Base-by-base conservation (phyloP, 2,329 filamentous ascomycete genomes). In the Ceratocystis huliohia region DNA sequence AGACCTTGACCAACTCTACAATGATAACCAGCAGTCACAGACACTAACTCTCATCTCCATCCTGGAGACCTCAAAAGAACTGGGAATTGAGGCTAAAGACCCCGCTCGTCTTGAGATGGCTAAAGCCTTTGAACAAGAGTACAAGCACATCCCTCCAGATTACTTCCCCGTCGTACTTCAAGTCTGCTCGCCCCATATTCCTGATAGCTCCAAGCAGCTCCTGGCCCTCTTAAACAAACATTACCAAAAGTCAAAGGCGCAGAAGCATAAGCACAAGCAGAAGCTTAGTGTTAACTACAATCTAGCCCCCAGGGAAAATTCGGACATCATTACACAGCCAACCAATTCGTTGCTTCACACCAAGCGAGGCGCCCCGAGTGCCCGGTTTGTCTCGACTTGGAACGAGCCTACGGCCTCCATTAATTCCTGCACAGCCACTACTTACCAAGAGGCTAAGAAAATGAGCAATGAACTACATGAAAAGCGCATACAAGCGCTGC, bases 81-180 rank as follows among this genome's bases (percentile, higher is more conserved):
- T 78, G 17, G 76, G 74, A 2, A 73, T 77, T 22, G 69, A 74
- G 48, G 70, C 74, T 0, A 70, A 73, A 5, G 74, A 74, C 44
- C 69, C 73, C n/a, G 66, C 70, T 10, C 71, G 74, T 20, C 71
- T 74, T 53, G 70, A 72, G 17, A 70, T 72, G 1, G 71, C 75
- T 2, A 69, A 74, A 2, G 72, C 75, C 45, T 73, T 79, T 5
- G 72, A 71, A 1, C 70, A 74, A 28, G 76, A 76, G 57, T 76
- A 78, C 59, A 73, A 74, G 17, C 77, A 78, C 68, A 73, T 81
- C 0, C 80, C 80, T 0, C 71, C 72, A 20, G 70, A 75, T n/a
- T 79, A 79, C 64, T 72, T 81, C 67, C 70, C 73, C 1, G 75
- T 77, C 1, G 72, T 79, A 17, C 74, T 80, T 4, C 76, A 79